Evolutionary conservation across 2,329 filamentous ascomycete species (phyloP), one percentile per base, ranked within the genome.

Genomic region (Microsporum audouinii): DNA sequence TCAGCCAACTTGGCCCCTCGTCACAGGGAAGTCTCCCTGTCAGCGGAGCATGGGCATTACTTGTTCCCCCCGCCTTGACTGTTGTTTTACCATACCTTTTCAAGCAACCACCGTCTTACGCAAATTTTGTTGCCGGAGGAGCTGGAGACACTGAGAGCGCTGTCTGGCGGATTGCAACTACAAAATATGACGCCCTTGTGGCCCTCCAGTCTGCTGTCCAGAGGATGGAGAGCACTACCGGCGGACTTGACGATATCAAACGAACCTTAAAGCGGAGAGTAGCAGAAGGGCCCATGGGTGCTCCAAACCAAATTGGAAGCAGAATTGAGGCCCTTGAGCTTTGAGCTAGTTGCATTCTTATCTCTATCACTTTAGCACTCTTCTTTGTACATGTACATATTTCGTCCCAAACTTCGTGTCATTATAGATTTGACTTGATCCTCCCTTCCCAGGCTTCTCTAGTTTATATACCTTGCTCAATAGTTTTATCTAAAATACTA

Each of bases 121-220:
- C 79, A 10, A 82, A 82, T 60, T 75, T 84, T n/a, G 82, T 84
- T 0, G 81, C 80, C 12, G 74, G 76, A 41, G 82, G 82, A 7
- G 74, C 78, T 7, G 81, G 80, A 1, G 82, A 84, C 66, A 72
- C 78, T 0, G 80, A 84, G 66, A 82, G 78, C 64, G 77, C 80
- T 1, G 81, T 82, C 2, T 84, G 82, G 71, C 78, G 79, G 63
- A 76, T 85, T 47, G 82, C 82, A 0, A 77, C 75, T 55, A 79
- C 80, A 0, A 84, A 84, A 66, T 82, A 82, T 64, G 82, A 83
- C 60, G 79, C 79, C 2, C 65, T 85, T 56, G 77, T 78, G 14
- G 75, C 76, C 3, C 69, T 85, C n/a, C 72, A 80, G 33, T 65
- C 70, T 29, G 69, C 71, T 10, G 65, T 85, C 12, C 74, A 76